These are phyloP conservation scores for Mangifera indica DNA, from an alignment of 345 rosid genomes.

Conservation along the genomic window DNA sequence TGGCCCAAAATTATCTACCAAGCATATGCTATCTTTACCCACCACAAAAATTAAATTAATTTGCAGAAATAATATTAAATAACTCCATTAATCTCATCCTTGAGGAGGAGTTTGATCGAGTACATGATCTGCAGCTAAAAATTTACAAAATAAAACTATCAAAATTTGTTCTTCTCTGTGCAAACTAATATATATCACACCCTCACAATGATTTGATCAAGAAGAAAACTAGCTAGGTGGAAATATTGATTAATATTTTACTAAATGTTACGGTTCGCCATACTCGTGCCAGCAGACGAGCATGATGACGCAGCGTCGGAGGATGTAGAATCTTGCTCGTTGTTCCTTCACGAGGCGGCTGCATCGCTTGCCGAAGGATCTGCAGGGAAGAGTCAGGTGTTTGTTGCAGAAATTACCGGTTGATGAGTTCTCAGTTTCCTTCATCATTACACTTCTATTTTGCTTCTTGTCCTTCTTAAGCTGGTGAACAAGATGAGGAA, in stretches of 20 bases:
- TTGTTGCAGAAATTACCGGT: slow-evolving; percentile 24
- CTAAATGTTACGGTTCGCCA: slow-evolving; percentile 19
- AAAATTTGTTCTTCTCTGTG: neutral
- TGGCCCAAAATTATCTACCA: too few species aligned
- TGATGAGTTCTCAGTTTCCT: slow-evolving; percentile 24
- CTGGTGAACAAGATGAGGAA: neutral
- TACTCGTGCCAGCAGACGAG: slow-evolving; percentile 63
- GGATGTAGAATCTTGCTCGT: slow-evolving; percentile 58
- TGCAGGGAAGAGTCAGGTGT: slow-evolving; percentile 38
- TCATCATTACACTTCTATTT: slow-evolving; percentile 7
- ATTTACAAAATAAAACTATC: neutral
- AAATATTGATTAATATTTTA: too few species aligned
- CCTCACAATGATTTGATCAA: neutral
- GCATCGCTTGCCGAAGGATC: slow-evolving; percentile 44
- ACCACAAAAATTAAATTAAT: too few species aligned
- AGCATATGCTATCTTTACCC: too few species aligned
- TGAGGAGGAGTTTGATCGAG: slow-evolving; percentile 1
- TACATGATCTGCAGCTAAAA: neutral
- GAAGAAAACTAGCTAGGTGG: neutral
- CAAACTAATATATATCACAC: neutral
- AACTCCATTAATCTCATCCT: too few species aligned
- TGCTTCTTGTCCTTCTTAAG: neutral
- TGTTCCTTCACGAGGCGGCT: slow-evolving; percentile 50
- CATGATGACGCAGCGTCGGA: slow-evolving; percentile 59
- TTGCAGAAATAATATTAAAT: too few species aligned